Evolutionary conservation across 2,329 filamentous ascomycete genomes (phyloP).

Genomic region (Knoxdaviesia capensis): DNA sequence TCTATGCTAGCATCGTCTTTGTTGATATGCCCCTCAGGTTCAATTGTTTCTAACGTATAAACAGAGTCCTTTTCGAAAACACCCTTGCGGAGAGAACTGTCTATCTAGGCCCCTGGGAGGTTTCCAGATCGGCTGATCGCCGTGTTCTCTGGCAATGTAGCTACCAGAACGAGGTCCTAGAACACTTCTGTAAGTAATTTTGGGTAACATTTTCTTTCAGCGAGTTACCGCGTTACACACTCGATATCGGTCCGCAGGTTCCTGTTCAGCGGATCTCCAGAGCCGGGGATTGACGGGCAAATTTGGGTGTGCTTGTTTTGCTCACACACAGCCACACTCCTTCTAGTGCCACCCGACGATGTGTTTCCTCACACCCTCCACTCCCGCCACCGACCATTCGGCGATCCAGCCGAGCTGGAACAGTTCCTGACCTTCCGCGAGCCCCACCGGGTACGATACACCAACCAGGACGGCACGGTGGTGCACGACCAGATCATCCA

Average conservation of each 20-base stretch:
- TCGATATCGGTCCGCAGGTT: background rate
- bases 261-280: too few species aligned
- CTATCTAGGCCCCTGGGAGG: slow-evolving; percentile 32
- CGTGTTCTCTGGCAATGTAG: slow-evolving; percentile 32
- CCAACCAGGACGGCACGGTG: slow-evolving; percentile 21
- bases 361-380: slow-evolving; percentile 28
- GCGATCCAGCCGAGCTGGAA: slow-evolving; percentile 27
- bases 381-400: slow-evolving; percentile 27
- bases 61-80: slow-evolving; percentile 28
- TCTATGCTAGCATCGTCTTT: too few species aligned
- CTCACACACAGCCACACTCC: too few species aligned
- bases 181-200: slow-evolving; percentile 25
- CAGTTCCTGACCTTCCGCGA: slow-evolving; percentile 26
- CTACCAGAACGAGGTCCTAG: slow-evolving; percentile 28
- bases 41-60: too few species aligned
- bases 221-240: background rate
- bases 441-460: slow-evolving; percentile 27
- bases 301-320: too few species aligned
- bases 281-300: too few species aligned
- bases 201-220: background rate
- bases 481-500: slow-evolving; percentile 26
- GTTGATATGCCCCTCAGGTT: too few species aligned
- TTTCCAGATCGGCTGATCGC: slow-evolving; percentile 24
- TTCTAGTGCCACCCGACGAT: slow-evolving; percentile 24
- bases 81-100: slow-evolving; percentile 26